A percentile compares a stretch with the other conserved stretches of the same genome.
These are phyloP conservation scores for Purpureocillium lavendulum DNA, from an alignment of 2,329 filamentous ascomycete species.

Conservation along the genomic window DNA sequence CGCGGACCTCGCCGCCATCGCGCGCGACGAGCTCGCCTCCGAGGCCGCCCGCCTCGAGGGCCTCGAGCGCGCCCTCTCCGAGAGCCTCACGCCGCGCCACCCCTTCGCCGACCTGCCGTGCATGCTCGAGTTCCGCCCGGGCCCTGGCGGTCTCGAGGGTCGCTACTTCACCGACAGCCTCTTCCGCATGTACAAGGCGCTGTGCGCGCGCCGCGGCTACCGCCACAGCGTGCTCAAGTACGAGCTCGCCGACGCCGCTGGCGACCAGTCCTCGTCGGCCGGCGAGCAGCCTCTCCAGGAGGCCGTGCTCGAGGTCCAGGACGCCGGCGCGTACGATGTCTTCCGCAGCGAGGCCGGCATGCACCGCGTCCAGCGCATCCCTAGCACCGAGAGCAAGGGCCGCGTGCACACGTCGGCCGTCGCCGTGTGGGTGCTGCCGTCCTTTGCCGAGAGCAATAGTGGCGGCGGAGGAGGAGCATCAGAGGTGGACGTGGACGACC, in stretches of 20 bases:
- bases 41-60: constrained; percentile 53
- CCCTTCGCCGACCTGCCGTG: constrained; percentile 87
- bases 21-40: constrained; percentile 70
- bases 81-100: constrained; percentile 75
- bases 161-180: constrained; percentile 83
- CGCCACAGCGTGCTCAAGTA: constrained; percentile 67
- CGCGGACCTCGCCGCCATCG: constrained; percentile 66
- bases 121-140: constrained; percentile 84
- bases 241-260: constrained; percentile 62
- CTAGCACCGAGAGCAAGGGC: constrained; percentile 82
- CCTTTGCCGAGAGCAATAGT: constrained; percentile 53
- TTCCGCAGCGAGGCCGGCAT: constrained; percentile 88
- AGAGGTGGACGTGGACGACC: constrained; percentile 64
- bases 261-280: constrained; percentile 40
- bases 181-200: constrained; percentile 80
- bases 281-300: constrained; percentile 70
- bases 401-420: constrained; percentile 91
- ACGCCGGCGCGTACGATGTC: constrained; percentile 68
- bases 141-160: constrained; percentile 85
- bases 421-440: constrained; percentile 85
- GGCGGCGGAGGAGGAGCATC: constrained; percentile 35
- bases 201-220: constrained; percentile 63
- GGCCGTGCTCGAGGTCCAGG: constrained; percentile 76
- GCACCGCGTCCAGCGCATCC: constrained; percentile 89
- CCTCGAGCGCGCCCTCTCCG: constrained; percentile 62